Evolutionary conservation across 139 green algal species (phyloP).

Genomic region (Picochlorum sp.): DNA sequence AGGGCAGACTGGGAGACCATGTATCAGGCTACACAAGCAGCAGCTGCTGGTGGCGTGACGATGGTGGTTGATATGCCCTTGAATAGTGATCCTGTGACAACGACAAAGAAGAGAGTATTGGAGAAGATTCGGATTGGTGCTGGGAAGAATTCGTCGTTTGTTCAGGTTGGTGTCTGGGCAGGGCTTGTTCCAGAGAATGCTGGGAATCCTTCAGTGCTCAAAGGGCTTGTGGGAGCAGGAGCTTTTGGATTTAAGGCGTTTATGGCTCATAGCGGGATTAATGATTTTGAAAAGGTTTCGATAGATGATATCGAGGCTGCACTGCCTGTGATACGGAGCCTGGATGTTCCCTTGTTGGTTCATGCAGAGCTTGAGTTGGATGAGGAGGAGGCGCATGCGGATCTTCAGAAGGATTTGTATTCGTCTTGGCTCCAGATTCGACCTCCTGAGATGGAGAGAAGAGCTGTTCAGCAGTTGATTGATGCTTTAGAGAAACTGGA

Average conservation of each 20-base stretch:
- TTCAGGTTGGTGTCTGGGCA: slow-evolving; percentile 83
- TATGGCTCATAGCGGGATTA: slow-evolving; percentile 79
- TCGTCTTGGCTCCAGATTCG: slow-evolving; percentile 10
- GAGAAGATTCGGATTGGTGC: slow-evolving; percentile 40
- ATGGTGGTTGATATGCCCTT: slow-evolving; percentile 94
- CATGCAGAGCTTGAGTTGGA: slow-evolving; percentile 62
- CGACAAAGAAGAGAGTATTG: slow-evolving; percentile 35
- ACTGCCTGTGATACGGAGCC: slow-evolving; percentile 54
- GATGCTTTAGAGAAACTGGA: slow-evolving; percentile 14
- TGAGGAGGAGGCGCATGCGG: neutral
- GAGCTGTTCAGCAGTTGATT: slow-evolving; percentile 57
- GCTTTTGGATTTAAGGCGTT: slow-evolving; percentile 92
- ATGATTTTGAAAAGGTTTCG: slow-evolving; percentile 73
- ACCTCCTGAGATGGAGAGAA: slow-evolving; percentile 62
- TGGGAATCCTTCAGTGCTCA: slow-evolving; percentile 38
- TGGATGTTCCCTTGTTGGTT: slow-evolving; percentile 59
- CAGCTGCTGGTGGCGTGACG: slow-evolving; percentile 78
- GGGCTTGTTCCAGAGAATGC: slow-evolving; percentile 86
- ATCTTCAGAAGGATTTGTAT: neutral
- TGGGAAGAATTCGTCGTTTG: slow-evolving; percentile 50
- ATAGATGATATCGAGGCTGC: slow-evolving; percentile 48
- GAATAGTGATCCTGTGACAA: slow-evolving; percentile 68
- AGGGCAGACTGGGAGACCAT: slow-evolving; percentile 87
- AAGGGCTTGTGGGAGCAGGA: slow-evolving; percentile 52
- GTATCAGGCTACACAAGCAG: slow-evolving; percentile 65